Evolutionary conservation across 805 yeast species (phyloP), one percentile per base, ranked within the genome.

Genomic region (Komagataella populi): DNA sequence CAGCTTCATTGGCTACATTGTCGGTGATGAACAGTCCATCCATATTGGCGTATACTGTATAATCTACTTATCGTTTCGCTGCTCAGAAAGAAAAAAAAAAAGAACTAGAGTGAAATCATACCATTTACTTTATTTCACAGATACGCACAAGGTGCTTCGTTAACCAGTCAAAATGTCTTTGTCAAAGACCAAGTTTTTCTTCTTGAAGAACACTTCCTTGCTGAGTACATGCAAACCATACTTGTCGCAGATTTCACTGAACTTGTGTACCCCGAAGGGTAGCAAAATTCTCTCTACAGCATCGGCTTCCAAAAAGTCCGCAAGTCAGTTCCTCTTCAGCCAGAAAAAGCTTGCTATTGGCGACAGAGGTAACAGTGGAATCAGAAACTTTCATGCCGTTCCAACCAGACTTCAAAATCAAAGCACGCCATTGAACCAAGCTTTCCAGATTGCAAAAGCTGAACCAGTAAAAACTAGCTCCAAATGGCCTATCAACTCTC

Each of bases 121-220:
- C 39, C n/a, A 30, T 30, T 24, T 24, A 24, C 12, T 8, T 30
- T 30, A 14, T 8, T n/a, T 30, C 39, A 30, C 14, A 30, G 6
- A 30, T 8, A 30, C 14, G 10, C 39, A 30, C 39, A 14, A 20
- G 20, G 20, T 30, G 39, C 39, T 30, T 10, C 39, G 39, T 30
- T 30, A 30, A 30, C 39, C 8, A 17, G 8, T 7, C 50, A 51
- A 12, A 20, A 63, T 60, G 67, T 59, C 62, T 57, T 63, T 80
- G 49, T 73, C 79, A 48, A 73, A 72, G 59, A 68, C 81, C 5
- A 74, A 76, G 69, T 77, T 79, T 64, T 80, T 76, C 69, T 81
- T 81, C 63, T 70, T 80, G 54, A 72, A 70, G 60, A 81, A 81
- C 64, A 58, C 76, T 3, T 65, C 76, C 22, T 73, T 78, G 43